These are phyloP conservation scores for Trifolium pratense DNA, from an alignment of 306 rosid genomes.

Conservation along the genomic window DNA sequence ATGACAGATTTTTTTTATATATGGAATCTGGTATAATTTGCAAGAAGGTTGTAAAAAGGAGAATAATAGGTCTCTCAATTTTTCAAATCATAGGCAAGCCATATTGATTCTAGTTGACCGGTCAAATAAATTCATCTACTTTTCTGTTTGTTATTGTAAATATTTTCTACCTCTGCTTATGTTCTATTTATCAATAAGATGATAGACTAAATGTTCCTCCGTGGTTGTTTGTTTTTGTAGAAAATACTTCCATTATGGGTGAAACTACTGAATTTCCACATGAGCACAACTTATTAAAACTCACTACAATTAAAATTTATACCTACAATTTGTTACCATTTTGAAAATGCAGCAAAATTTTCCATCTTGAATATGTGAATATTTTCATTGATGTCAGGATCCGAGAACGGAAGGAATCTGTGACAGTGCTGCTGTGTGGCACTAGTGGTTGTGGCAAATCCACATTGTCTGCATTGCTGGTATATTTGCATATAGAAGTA, in stretches of 20 bases:
- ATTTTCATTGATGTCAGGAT: slow-evolving; percentile 58
- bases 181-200: slow-evolving; percentile 12
- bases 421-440: slow-evolving; percentile 90
- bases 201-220: slow-evolving; percentile 2
- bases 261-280: slow-evolving; percentile 13
- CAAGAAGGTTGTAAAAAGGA: not conserved
- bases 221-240: slow-evolving; percentile 10
- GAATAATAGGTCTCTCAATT: not conserved
- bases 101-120: not conserved
- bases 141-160: slow-evolving; percentile 30
- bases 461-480: slow-evolving; percentile 96
- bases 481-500: slow-evolving; percentile 47
- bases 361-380: not conserved
- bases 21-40: not conserved
- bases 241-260: not conserved
- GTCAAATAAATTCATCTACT: not conserved
- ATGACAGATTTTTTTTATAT: not conserved
- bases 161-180: not conserved
- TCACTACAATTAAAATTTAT: slow-evolving; percentile 16
- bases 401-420: slow-evolving; percentile 93
- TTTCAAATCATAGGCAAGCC: not conserved
- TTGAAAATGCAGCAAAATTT: slow-evolving; percentile 10
- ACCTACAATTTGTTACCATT: not conserved
- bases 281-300: not conserved
- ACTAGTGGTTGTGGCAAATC: slow-evolving; percentile 99